Percentiles rank a stretch among this genome's conserved stretches.
Conservation (phyloP, 768 basidiomycete genomes). For the Mrakia blollopis region DNA sequence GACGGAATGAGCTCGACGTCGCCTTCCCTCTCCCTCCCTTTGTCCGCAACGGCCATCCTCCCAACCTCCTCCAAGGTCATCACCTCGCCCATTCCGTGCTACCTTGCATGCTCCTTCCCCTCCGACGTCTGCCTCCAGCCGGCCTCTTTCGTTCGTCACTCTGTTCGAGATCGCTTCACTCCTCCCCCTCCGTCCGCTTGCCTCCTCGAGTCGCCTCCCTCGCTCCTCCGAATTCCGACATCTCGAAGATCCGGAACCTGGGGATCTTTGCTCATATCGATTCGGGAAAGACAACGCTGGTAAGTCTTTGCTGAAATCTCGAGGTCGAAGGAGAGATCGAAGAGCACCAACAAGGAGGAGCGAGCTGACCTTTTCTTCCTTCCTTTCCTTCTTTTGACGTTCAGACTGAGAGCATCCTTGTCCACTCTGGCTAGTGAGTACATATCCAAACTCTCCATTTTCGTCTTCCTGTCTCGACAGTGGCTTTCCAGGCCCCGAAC, state of each 20-base stretch:
- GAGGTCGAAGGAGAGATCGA: not conserved
- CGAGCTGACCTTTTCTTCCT: slow-evolving; percentile 9
- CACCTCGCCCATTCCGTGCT: not conserved
- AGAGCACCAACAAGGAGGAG: not conserved
- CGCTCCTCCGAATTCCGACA: slow-evolving; percentile 20
- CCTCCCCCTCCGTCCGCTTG: not conserved
- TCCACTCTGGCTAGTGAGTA: slow-evolving; percentile 33
- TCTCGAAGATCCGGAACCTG: slow-evolving; percentile 31
- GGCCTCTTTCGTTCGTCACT: not conserved
- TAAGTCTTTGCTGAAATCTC: not conserved
- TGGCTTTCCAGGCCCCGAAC: too few species aligned
- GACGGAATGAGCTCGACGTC: not conserved
- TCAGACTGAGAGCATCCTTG: slow-evolving; percentile 31
- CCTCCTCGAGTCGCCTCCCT: slow-evolving; percentile 26
- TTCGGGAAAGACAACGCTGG: slow-evolving; percentile 32
- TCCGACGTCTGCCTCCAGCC: not conserved
- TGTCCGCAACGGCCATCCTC: not conserved
- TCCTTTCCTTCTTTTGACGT: not conserved
- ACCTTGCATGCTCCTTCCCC: not conserved
- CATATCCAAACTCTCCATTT: too few species aligned
- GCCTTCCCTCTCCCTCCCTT: not conserved
- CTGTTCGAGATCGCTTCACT: not conserved
- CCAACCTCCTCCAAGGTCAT: not conserved
- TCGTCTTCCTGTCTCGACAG: too few species aligned
- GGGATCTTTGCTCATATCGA: slow-evolving; percentile 34